These are phyloP conservation scores for Zasmidium angulare DNA, from an alignment of 2,329 filamentous ascomycete species.

Conservation along the genomic window DNA sequence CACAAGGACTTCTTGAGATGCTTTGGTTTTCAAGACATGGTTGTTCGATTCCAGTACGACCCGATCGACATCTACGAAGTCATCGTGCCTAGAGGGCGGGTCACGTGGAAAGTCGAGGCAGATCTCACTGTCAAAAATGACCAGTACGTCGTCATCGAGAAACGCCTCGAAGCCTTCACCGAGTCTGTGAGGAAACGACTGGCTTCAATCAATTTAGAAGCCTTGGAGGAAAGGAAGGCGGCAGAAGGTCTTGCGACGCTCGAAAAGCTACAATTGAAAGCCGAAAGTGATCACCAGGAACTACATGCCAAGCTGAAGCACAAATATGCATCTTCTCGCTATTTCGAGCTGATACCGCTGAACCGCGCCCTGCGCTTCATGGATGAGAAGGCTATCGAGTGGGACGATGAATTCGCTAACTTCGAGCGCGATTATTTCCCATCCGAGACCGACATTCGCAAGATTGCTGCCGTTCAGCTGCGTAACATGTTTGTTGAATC, in stretches of 20 bases:
- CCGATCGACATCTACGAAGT: slow-evolving; percentile 91
- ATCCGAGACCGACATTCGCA: slow-evolving; percentile 90
- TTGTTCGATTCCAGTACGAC: slow-evolving; percentile 88
- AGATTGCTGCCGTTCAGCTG: slow-evolving; percentile 86
- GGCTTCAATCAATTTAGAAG: slow-evolving; percentile 86
- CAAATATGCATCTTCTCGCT: slow-evolving; percentile 88
- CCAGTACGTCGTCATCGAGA: slow-evolving; percentile 76
- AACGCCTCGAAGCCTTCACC: slow-evolving; percentile 84
- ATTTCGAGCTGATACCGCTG: slow-evolving; percentile 94
- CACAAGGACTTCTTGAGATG: slow-evolving; percentile 90
- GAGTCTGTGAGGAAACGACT: slow-evolving; percentile 79
- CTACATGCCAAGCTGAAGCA: slow-evolving; percentile 79
- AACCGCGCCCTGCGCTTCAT: slow-evolving; percentile 86
- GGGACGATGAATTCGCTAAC: slow-evolving; percentile 85
- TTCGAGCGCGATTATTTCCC: slow-evolving; percentile 93
- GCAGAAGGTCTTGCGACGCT: slow-evolving; percentile 81
- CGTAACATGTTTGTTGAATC: slow-evolving; percentile 95
- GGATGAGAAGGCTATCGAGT: slow-evolving; percentile 88
- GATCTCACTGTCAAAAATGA: slow-evolving; percentile 92
- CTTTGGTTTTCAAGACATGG: slow-evolving; percentile 83
- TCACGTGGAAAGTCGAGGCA: slow-evolving; percentile 97
- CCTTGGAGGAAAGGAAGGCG: slow-evolving; percentile 80
- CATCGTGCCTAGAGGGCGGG: slow-evolving; percentile 81
- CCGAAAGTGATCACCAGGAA: slow-evolving; percentile 76
- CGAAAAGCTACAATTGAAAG: slow-evolving; percentile 72